Evolutionary conservation across 768 basidiomycete genomes (phyloP).

Genomic region (Phanerodontia chrysosporium): DNA sequence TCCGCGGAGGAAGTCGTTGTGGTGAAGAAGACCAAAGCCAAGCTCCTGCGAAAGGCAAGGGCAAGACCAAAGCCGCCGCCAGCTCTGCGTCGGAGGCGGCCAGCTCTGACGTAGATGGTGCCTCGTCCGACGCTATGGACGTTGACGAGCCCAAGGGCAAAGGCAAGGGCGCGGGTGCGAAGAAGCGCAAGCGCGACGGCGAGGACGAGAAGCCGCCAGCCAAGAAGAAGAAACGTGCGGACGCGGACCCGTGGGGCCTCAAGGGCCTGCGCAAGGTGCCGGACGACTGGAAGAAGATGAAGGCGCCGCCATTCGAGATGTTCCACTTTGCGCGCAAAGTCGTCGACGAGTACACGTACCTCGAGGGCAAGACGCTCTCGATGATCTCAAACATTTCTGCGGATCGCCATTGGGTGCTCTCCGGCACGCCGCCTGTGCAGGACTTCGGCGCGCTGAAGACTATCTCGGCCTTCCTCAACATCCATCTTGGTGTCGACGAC

Average conservation of each 20-base stretch:
- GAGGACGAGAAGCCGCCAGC: slow-evolving; percentile 28
- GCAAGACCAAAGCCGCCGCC: slow-evolving; percentile 13
- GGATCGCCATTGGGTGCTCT: slow-evolving; percentile 90
- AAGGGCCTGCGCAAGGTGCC: slow-evolving; percentile 48
- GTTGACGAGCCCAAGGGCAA: slow-evolving; percentile 31
- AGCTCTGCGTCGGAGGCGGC: slow-evolving; percentile 27
- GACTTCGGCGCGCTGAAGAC: slow-evolving; percentile 90
- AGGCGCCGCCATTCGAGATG: slow-evolving; percentile 83
- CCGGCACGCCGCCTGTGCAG: slow-evolving; percentile 90
- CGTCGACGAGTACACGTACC: slow-evolving; percentile 93
- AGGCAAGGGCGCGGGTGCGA: slow-evolving; percentile 24
- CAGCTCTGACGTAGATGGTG: not conserved
- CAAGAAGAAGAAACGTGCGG: slow-evolving; percentile 61
- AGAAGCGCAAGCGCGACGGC: slow-evolving; percentile 37
- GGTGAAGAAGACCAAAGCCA: slow-evolving; percentile 16
- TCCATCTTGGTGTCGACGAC: slow-evolving; percentile 92
- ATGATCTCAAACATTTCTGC: slow-evolving; percentile 74
- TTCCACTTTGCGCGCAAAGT: slow-evolving; percentile 89
- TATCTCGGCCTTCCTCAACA: slow-evolving; percentile 79
- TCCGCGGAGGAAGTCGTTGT: slow-evolving; percentile 14
- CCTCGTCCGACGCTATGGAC: slow-evolving; percentile 42
- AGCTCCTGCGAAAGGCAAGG: slow-evolving; percentile 22
- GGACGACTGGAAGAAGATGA: slow-evolving; percentile 75
- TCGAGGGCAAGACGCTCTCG: slow-evolving; percentile 74
- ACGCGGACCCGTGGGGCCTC: slow-evolving; percentile 77